phyloP scores from a whole-genome alignment of 306 rosid genomes.

The Citrullus colocynthis region DNA sequence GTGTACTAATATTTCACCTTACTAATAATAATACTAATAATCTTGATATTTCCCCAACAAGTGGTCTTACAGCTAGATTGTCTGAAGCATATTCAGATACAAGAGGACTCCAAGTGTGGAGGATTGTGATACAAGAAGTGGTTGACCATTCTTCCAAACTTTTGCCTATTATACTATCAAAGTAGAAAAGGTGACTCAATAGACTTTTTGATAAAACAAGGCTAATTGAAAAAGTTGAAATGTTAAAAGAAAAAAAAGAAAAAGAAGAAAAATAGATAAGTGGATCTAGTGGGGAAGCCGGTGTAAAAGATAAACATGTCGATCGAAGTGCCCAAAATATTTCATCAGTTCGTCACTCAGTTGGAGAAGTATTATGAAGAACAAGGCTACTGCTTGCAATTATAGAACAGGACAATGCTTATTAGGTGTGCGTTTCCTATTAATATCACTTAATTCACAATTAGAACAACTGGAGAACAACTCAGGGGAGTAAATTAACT shows the following conservation, averaged over 20 bases:
- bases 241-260: not conserved
- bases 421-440: not conserved
- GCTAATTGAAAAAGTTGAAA: not conserved
- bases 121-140: not conserved
- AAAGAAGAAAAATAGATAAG: not conserved
- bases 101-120: not conserved
- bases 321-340: not conserved
- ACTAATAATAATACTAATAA: too few relatives aligned
- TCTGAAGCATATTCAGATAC: not conserved
- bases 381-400: not conserved
- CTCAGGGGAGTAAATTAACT: not conserved
- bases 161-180: not conserved
- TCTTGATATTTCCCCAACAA: too few relatives aligned
- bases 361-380: not conserved
- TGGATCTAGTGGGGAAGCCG: not conserved
- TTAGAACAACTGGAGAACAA: not conserved
- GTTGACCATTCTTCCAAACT: not conserved
- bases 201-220: not conserved
- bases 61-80: too few relatives aligned
- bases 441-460: not conserved
- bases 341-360: not conserved
- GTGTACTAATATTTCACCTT: too few relatives aligned
- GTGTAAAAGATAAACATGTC: not conserved
- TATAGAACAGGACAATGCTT: not conserved
- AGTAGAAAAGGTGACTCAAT: not conserved